These are phyloP conservation scores for Leccinum fibrillosum DNA, from an alignment of 768 basidiomycete species.

Conservation along the genomic window DNA sequence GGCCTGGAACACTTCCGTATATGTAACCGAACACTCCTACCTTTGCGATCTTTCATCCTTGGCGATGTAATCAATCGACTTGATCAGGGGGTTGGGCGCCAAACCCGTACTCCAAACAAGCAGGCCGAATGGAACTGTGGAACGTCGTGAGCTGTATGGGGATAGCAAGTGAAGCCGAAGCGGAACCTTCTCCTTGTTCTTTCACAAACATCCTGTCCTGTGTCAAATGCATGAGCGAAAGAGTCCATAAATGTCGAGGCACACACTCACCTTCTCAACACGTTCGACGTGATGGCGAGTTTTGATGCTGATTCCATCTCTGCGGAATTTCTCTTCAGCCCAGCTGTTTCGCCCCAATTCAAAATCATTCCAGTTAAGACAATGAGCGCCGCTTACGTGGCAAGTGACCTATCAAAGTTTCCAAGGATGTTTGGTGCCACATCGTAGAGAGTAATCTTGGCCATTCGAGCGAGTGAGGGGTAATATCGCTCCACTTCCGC, in stretches of 20 bases:
- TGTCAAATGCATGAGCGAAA: constrained; percentile 5
- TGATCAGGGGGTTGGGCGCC: constrained; percentile 75
- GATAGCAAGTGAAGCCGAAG: constrained; percentile 4
- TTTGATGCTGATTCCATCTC: constrained; percentile 71
- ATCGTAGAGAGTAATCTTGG: constrained; percentile 78
- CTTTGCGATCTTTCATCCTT: constrained; percentile 61
- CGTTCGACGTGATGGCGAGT: constrained; percentile 72
- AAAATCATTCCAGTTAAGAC: constrained; percentile 1
- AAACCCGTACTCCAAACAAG: constrained; percentile 89
- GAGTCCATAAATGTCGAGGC: constrained; percentile 7
- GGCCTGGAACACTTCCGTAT: constrained; percentile 28
- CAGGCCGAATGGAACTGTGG: constrained; percentile 71
- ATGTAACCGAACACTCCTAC: constrained; percentile 29
- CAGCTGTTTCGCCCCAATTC: constrained; percentile 40
- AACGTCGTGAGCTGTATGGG: constrained; percentile 4
- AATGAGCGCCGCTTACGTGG: constrained; percentile 40
- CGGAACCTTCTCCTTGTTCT: constrained; percentile 65
- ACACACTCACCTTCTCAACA: constrained; percentile 50
- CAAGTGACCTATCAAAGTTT: constrained; percentile 65
- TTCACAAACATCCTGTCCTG: constrained; percentile 68
- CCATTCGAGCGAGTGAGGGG: constrained; percentile 58
- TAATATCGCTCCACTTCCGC: constrained; percentile 61
- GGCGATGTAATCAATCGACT: constrained; percentile 52
- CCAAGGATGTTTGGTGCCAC: constrained; percentile 76
- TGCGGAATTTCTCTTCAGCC: constrained; percentile 63